phyloP scores from a whole-genome alignment of 2,329 filamentous ascomycete species.

The Dichotomopilus funicola region DNA sequence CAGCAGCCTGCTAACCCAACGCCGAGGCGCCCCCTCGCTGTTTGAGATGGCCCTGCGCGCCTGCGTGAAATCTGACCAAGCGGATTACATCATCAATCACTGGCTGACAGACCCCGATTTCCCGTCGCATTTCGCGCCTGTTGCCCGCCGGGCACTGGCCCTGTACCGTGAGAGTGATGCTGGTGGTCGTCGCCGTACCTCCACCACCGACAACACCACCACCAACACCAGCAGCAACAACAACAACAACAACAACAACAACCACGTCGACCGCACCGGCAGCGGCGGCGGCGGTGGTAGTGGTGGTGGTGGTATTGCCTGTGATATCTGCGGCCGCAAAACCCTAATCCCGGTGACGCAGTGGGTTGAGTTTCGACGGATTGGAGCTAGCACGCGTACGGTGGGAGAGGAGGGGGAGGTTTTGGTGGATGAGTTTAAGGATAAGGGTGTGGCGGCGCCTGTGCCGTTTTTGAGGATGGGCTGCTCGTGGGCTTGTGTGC shows the following conservation, averaged over 20 bases:
- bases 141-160: constrained; percentile 35
- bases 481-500: constrained; percentile 46
- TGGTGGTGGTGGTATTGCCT: constrained; percentile 25
- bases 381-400: constrained; percentile 21
- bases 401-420: constrained; percentile 19
- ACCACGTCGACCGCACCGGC: too few relatives aligned
- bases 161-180: constrained; percentile 44
- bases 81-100: constrained; percentile 33
- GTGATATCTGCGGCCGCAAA: constrained; percentile 44
- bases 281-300: too few relatives aligned
- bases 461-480: constrained; percentile 44
- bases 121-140: constrained; percentile 30
- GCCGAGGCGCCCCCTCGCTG: constrained; percentile 31
- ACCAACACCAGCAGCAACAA: too few relatives aligned
- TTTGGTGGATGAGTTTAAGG: constrained; percentile 23
- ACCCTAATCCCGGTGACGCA: constrained; percentile 47
- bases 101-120: constrained; percentile 7
- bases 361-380: constrained; percentile 59
- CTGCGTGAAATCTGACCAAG: constrained; percentile 33
- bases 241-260: too few relatives aligned
- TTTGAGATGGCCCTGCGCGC: constrained; percentile 44
- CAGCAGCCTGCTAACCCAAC: not conserved
- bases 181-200: not conserved
- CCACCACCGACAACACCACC: too few relatives aligned
- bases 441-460: constrained; percentile 32